Evolutionary conservation across 148 eudicot species (phyloP), one percentile per base, ranked within the genome.

Genomic region (Polygonum aviculare): DNA sequence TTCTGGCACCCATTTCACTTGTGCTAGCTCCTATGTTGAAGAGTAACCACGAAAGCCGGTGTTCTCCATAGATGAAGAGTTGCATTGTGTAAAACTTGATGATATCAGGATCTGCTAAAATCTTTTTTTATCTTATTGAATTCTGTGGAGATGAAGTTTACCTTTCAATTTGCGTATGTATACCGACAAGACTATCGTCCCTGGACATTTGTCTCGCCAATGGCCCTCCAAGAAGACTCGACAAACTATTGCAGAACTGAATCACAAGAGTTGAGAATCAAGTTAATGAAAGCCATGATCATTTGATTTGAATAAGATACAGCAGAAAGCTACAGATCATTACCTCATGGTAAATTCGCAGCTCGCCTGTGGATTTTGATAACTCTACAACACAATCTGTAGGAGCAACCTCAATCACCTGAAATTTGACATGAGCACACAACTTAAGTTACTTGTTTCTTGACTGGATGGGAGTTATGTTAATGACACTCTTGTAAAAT

Each of bases 171-270:
- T 72, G 39, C 18, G 65, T 77, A n/a, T 54, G 60, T 73, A 40
- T 72, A 63, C 78, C 51, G 54, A 44, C 59, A 69, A 77, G 33
- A 65, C 78, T 77, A 14, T 40, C 79, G 49, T 76, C 79, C 74
- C 26, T 52, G 4, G 74, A 76, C 19, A 26, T 72, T 73, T 77
- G 72, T 49, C 74, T 75, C 60, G 44, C 44, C 14, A 84, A 57
- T 35, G 79, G 73, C 14, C 81, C 84, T 76, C 83, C 80, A 48
- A 88, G 86, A 78, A 84, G 78, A 77, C 77, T 81, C 19, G 84
- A 82, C 76, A 88, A 81, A 67, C 87, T 84, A 52, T 52, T 65
- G 81, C 91, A 88, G 80, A 88, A 88, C 89, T 88, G 84, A 57
- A 76, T 72, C 72, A 81, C 51, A 47, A 36, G 65, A 35, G 67